Conservation (phyloP, 2,329 filamentous ascomycete species). For the Cercospora sesami region DNA sequence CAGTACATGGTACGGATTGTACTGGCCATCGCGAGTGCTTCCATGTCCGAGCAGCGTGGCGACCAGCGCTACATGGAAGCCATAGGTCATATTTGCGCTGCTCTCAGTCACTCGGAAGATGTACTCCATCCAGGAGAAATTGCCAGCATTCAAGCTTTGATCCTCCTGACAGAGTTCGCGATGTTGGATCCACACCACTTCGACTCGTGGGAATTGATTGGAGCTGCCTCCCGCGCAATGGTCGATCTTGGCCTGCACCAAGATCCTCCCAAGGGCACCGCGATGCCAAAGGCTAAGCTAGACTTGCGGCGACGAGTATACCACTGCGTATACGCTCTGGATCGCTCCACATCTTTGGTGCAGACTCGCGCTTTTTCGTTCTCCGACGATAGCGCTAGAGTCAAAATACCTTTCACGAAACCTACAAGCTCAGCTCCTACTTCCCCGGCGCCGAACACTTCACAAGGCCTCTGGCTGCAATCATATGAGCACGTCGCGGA, state of each 20-base stretch:
- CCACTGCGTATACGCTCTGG: conserved; percentile 85
- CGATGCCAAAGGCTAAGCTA: conserved; percentile 66
- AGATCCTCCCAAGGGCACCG: conserved; percentile 72
- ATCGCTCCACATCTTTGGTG: conserved; percentile 87
- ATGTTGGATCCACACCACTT: conserved; percentile 89
- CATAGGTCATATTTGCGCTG: conserved; percentile 62
- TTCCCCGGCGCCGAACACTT: conserved; percentile 31
- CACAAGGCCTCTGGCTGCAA: conserved; percentile 48
- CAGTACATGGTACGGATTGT: conserved; percentile 89
- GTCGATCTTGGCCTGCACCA: conserved; percentile 92
- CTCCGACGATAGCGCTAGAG: conserved; percentile 81
- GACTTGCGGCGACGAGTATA: conserved; percentile 82
- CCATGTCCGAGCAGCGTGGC: conserved; percentile 66
- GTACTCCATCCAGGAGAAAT: conserved; percentile 84
- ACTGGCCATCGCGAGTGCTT: conserved; percentile 75
- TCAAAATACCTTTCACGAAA: conserved; percentile 66
- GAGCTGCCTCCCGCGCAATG: conserved; percentile 82
- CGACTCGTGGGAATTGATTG: conserved; percentile 90
- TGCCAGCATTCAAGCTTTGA: conserved; percentile 79
- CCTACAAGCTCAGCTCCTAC: conserved; percentile 28
- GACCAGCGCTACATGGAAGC: conserved; percentile 64
- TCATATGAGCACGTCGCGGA: conserved; percentile 70
- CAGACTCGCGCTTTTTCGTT: conserved; percentile 89
- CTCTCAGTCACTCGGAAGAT: conserved; percentile 74
- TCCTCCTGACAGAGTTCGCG: conserved; percentile 84